Percentiles rank a stretch among this genome's conserved stretches.
phyloP scores from a whole-genome alignment of 2,329 filamentous ascomycete species.

The Cordyceps cateniannulata region DNA sequence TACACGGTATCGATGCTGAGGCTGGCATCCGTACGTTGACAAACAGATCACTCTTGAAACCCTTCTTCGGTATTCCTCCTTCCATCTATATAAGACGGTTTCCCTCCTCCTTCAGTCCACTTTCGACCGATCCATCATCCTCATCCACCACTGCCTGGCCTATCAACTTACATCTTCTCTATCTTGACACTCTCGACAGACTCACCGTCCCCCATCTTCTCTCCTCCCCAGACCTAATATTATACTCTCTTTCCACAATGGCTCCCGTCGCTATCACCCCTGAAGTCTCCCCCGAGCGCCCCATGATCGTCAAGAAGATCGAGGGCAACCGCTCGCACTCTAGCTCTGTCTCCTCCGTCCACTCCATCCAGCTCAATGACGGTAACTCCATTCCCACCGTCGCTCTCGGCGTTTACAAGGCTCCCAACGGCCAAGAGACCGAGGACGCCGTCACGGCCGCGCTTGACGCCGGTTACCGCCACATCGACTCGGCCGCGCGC shows the following conservation, averaged over 20 bases:
- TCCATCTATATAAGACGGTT: constrained; percentile 10
- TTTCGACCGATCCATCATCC: background rate
- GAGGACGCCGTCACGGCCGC: constrained; percentile 53
- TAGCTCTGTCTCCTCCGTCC: constrained; percentile 19
- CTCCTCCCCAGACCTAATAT: background rate
- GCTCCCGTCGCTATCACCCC: constrained; percentile 30
- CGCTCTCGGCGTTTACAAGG: constrained; percentile 42
- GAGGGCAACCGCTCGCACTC: constrained; percentile 20
- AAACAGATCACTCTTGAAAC: background rate
- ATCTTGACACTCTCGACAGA: background rate
- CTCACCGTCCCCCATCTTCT: background rate
- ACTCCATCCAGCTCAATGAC: constrained; percentile 60
- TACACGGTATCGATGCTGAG: constrained; percentile 4
- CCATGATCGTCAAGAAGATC: constrained; percentile 24
- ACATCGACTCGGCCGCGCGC: constrained; percentile 49
- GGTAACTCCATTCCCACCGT: constrained; percentile 58
- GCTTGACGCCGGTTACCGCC: constrained; percentile 49
- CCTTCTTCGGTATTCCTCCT: background rate
- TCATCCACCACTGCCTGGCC: background rate
- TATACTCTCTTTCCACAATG: constrained; percentile 21
- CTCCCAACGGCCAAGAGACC: constrained; percentile 48
- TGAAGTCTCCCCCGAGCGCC: constrained; percentile 27
- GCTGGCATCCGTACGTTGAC: constrained; percentile 6
- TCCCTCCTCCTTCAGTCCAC: background rate
- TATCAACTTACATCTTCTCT: background rate